Percentiles rank a stretch among this genome's conserved stretches.
Conservation (phyloP, 179 eudicot genomes). For the Silene coronaria region DNA sequence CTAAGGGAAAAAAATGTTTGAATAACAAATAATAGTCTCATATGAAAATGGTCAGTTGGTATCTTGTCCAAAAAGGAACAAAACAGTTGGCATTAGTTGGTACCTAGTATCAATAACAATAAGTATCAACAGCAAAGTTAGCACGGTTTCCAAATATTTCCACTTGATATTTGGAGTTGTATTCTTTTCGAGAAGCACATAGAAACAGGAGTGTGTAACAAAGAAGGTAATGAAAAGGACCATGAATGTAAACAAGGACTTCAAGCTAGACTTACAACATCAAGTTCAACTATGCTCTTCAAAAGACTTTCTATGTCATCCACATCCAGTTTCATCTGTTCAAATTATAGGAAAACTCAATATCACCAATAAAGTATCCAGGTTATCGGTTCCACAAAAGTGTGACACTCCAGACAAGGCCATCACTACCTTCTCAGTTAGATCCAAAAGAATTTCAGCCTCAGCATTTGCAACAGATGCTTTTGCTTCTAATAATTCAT, state of each 20-base stretch:
- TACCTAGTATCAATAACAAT: background rate
- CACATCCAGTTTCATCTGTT: constrained; percentile 69
- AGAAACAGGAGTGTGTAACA: constrained; percentile 7
- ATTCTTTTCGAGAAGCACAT: background rate
- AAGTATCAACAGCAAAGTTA: background rate
- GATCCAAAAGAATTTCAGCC: constrained; percentile 69
- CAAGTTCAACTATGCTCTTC: constrained; percentile 54
- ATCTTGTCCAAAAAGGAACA: background rate
- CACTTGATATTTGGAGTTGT: background rate
- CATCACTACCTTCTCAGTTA: constrained; percentile 67
- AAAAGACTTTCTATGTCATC: constrained; percentile 54
- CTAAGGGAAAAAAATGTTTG: background rate
- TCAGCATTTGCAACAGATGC: constrained; percentile 71
- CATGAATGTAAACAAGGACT: constrained; percentile 4
- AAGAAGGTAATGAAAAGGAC: background rate
- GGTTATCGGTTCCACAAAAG: constrained; percentile 7
- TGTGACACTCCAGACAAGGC: constrained; percentile 1
- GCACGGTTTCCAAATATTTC: background rate
- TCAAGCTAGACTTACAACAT: constrained; percentile 50
- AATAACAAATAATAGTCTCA: background rate
- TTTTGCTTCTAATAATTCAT: constrained; percentile 81
- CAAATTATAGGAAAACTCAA: constrained; percentile 19
- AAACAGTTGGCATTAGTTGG: background rate
- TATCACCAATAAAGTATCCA: constrained; percentile 13
- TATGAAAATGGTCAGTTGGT: background rate